A percentile compares a stretch with the other conserved stretches of the same genome.
Conservation (phyloP, 257 asterid species). For the Solanum neorickii region DNA sequence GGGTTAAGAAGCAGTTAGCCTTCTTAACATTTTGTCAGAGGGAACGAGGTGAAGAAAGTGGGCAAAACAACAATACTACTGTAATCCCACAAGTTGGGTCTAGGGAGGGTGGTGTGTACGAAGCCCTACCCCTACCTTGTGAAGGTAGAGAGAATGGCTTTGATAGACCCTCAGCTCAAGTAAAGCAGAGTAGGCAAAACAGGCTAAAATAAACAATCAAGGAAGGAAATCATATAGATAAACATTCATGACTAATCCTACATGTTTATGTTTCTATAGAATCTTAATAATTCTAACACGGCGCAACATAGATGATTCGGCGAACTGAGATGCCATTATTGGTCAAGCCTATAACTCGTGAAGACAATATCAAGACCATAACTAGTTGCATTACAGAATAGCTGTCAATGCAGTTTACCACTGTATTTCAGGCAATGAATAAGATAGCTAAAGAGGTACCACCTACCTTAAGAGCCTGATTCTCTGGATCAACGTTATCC, state of each 20-base stretch:
- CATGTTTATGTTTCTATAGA: background rate
- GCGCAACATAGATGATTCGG: background rate
- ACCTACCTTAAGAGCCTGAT: slow-evolving; percentile 85
- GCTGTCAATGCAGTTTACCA: background rate
- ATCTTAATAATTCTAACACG: background rate
- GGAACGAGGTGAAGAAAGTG: background rate
- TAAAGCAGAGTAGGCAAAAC: background rate
- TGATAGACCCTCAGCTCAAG: background rate
- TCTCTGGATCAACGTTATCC: slow-evolving; percentile 70
- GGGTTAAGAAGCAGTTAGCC: background rate
- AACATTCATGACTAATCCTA: background rate
- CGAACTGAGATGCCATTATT: background rate
- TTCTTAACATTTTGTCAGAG: background rate
- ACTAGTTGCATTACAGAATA: background rate
- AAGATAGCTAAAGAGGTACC: slow-evolving; percentile 7
- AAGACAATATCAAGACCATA: background rate
- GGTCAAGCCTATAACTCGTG: background rate
- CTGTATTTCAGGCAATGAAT: background rate
- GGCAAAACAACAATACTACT: background rate
- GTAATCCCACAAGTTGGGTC: background rate
- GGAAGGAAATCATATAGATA: background rate
- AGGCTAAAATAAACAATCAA: background rate
- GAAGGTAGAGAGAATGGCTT: background rate
- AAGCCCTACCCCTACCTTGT: background rate
- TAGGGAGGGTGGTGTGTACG: background rate